Base-by-base conservation (phyloP, 2,329 filamentous ascomycete species). In the Fusarium sp. region DNA sequence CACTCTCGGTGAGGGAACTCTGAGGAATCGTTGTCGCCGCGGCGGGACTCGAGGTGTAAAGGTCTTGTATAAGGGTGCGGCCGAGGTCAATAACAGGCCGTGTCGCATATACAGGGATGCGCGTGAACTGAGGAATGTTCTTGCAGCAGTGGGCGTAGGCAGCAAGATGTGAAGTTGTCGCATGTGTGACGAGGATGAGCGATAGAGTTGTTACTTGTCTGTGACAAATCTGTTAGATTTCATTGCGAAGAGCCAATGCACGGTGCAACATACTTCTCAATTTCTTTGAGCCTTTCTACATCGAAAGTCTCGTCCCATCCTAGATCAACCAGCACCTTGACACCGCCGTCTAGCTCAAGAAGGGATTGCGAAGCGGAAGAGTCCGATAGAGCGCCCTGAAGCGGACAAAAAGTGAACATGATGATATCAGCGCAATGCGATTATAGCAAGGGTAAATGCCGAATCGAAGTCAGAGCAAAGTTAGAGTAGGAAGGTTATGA, bases 71-170 rank as follows among this genome's bases (percentile, higher is more conserved):
- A 27, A 98, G 86, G 1, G 94, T 97, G 42, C 95, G 92, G 22
- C 96, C 96, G 47, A 99, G 90, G 44, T 96, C 92, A 76, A 98
- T 94, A 74, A 99, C 94, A 12, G 96, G 96, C 41, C 91, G 90
- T 7, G 96, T 99, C 59, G 96, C 96, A 81, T 98, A 99, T 62
- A 97, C 90, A 42, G 96, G 96, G 66, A 99, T 94, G 77, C 94
- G 91, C 12, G 91, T 92, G 81, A 99, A 99, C 48, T 93, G 86
- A 47, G 96, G 94, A 69, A 98, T 92, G 80, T 98, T 91, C 81
- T 97, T 97, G 90, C 96, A 98, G 84, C 94, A 98, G 80, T 98
- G 94, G 45, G 93, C 94, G 79, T 93, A 98, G 63, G 96, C 96
- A 72, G 93, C 95, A 60, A 99, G 88, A 82, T 99, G 96, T 54